These are phyloP conservation scores for Populus tremula DNA, from an alignment of 345 rosid genomes.

Conservation along the genomic window DNA sequence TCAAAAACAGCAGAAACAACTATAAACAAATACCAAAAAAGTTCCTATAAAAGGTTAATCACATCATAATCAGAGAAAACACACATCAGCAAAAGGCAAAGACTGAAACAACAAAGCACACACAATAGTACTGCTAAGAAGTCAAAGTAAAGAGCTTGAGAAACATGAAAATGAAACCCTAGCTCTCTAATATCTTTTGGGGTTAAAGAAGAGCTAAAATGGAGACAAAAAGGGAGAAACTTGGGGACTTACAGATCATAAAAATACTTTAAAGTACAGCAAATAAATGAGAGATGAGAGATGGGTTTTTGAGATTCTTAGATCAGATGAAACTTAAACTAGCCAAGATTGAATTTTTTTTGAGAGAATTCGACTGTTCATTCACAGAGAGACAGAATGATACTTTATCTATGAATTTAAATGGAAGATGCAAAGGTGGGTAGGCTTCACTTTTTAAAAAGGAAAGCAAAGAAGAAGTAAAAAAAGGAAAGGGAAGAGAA, in stretches of 20 bases:
- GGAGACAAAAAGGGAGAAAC: slow-evolving; percentile 10
- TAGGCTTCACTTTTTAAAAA: slow-evolving; percentile 6
- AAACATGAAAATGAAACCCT: slow-evolving; percentile 1
- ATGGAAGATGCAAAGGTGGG: not conserved
- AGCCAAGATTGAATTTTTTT: not conserved
- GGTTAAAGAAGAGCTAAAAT: not conserved
- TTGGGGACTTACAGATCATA: slow-evolving; percentile 24
- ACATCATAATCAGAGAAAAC: not conserved
- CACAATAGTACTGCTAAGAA: not conserved
- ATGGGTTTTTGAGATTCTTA: slow-evolving; percentile 1
- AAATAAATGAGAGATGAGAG: not conserved
- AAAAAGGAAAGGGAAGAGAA: not conserved
- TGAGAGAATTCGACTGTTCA: not conserved
- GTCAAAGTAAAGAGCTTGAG: not conserved
- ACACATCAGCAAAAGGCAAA: slow-evolving; percentile 2
- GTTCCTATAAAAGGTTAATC: not conserved
- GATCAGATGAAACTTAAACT: slow-evolving; percentile 6
- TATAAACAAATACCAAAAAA: not conserved
- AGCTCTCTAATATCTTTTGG: not conserved
- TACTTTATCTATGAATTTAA: not conserved
- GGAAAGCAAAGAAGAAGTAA: not conserved
- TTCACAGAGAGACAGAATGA: slow-evolving; percentile 5
- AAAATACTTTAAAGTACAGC: not conserved
- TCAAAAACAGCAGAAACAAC: not conserved
- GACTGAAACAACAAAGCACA: slow-evolving; percentile 1